Conservation (phyloP, 805 yeast species). For the Metschnikowia orientalis region DNA sequence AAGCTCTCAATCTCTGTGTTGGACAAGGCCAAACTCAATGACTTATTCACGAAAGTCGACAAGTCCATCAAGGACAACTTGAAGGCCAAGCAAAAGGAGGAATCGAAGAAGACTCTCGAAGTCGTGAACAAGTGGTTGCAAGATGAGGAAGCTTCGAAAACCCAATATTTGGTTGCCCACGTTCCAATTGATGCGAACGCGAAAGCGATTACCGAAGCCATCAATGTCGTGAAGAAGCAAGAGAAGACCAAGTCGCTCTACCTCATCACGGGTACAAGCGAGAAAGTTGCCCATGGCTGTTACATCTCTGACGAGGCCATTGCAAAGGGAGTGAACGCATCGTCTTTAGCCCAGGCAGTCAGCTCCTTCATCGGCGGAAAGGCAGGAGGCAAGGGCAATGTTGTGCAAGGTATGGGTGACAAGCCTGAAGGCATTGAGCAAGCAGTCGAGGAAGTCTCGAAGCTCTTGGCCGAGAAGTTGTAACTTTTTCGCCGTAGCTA, state of each 20-base stretch:
- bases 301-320: slow-evolving; percentile 72
- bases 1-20: slow-evolving; percentile 78
- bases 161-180: slow-evolving; percentile 61
- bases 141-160: slow-evolving; percentile 39
- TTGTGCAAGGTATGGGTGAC: slow-evolving; percentile 96
- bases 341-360: slow-evolving; percentile 69
- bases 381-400: slow-evolving; percentile 97
- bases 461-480: slow-evolving; percentile 58
- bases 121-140: slow-evolving; percentile 66
- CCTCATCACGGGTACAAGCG: slow-evolving; percentile 66
- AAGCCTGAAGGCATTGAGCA: slow-evolving; percentile 61
- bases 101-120: slow-evolving; percentile 75
- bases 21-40: slow-evolving; percentile 70
- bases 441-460: slow-evolving; percentile 70
- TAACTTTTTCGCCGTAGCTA: slow-evolving; percentile 13
- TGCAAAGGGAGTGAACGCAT: slow-evolving; percentile 66
- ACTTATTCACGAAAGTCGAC: slow-evolving; percentile 71
- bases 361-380: slow-evolving; percentile 83
- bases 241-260: slow-evolving; percentile 72
- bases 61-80: slow-evolving; percentile 84
- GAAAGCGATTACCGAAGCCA: slow-evolving; percentile 91
- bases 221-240: slow-evolving; percentile 74
- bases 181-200: slow-evolving; percentile 76
- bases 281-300: slow-evolving; percentile 93
- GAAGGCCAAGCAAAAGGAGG: slow-evolving; percentile 84